A percentile compares a stretch with the other conserved stretches of the same genome.
These are phyloP conservation scores for Elsinoe perseae DNA, from an alignment of 2,329 filamentous ascomycete species.

Conservation along the genomic window DNA sequence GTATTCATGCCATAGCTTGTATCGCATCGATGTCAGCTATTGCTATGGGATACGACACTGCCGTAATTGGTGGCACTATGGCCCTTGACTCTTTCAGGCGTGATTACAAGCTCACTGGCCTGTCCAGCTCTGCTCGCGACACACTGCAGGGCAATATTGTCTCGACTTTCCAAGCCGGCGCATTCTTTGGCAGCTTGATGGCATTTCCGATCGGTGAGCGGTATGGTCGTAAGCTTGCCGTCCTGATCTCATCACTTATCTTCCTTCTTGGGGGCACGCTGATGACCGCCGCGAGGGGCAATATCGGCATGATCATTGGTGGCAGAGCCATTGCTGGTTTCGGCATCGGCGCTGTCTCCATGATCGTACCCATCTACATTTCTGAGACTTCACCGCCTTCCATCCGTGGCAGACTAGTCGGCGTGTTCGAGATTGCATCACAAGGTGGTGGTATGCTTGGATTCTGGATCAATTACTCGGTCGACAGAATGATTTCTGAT, in stretches of 20 bases:
- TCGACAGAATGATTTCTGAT: conserved; percentile 37
- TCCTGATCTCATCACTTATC: conserved; percentile 40
- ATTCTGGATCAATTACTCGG: conserved; percentile 39
- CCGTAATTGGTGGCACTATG: conserved; percentile 36
- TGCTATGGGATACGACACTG: conserved; percentile 29
- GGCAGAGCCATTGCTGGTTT: conserved; percentile 34
- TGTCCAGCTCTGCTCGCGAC: conserved; percentile 34
- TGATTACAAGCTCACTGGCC: conserved; percentile 29
- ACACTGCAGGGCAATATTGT: conserved; percentile 47
- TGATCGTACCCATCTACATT: conserved; percentile 34
- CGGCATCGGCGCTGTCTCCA: conserved; percentile 33
- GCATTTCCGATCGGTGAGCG: conserved; percentile 43
- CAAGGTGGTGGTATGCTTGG: conserved; percentile 50
- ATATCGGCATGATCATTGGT: conserved; percentile 31
- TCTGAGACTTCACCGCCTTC: conserved; percentile 48
- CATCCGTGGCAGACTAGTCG: conserved; percentile 56
- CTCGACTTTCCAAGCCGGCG: conserved; percentile 59
- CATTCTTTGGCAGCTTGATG: conserved; percentile 46
- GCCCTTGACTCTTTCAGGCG: conserved; percentile 33
- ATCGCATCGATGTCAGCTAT: conserved; percentile 41
- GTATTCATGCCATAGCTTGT: conserved; percentile 55
- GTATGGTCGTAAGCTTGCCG: conserved; percentile 42
- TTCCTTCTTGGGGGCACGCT: conserved; percentile 38
- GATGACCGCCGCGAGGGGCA: conserved; percentile 33
- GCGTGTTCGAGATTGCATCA: conserved; percentile 60